Evolutionary conservation across 768 basidiomycete genomes (phyloP).

Genomic region (Xerocomellus intermedius): DNA sequence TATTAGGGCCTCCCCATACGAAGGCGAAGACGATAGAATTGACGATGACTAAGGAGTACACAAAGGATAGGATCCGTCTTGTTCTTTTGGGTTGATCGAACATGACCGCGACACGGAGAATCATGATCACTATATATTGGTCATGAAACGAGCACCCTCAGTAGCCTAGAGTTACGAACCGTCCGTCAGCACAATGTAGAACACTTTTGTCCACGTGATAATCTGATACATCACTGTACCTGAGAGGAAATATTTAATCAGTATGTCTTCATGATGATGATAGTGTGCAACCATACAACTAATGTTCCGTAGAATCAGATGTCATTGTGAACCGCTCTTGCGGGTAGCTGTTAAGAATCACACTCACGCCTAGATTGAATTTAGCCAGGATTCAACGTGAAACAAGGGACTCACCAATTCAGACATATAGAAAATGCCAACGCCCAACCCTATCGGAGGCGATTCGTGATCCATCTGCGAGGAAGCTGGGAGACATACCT

Average conservation of each 20-base stretch:
- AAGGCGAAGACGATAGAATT: background rate
- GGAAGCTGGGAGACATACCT: background rate
- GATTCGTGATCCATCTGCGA: background rate
- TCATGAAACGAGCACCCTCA: background rate
- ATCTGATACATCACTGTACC: background rate
- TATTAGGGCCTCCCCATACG: background rate
- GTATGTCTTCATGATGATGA: background rate
- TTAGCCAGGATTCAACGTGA: background rate
- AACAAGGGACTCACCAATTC: background rate
- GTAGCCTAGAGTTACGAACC: background rate
- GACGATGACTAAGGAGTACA: background rate
- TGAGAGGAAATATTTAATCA: background rate
- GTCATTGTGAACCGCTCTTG: background rate
- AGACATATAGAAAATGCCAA: background rate
- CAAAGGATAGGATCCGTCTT: background rate
- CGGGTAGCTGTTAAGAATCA: background rate
- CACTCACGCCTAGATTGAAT: conserved; percentile 7
- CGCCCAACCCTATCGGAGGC: background rate
- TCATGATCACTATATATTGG: conserved; percentile 8
- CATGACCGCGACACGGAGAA: conserved; percentile 16
- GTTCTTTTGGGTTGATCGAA: conserved; percentile 2
- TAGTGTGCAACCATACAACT: conserved; percentile 6
- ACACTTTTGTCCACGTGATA: background rate
- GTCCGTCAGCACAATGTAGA: background rate
- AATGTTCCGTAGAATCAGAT: background rate